Conservation (phyloP, 169 alveolate species). For the Pseudocohnilembus persalinus region DNA sequence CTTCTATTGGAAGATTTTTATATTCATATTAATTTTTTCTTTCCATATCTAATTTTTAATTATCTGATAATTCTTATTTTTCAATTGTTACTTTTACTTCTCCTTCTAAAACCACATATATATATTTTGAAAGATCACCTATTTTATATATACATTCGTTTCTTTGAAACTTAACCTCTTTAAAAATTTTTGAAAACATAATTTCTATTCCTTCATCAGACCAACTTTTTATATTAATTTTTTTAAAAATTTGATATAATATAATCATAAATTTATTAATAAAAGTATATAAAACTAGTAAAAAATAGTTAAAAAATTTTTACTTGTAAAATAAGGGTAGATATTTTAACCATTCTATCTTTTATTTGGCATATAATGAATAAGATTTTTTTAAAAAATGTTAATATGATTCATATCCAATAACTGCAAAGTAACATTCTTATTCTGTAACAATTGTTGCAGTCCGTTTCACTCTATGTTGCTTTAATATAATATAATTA, state of each 20-base stretch:
- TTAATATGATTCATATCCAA: background rate
- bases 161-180: background rate
- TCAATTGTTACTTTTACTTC: too few species aligned
- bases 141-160: background rate
- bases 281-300: background rate
- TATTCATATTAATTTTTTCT: too few species aligned
- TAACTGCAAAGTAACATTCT: background rate
- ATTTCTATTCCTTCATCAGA: background rate
- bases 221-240: background rate
- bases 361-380: too few species aligned
- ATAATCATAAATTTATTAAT: too few species aligned
- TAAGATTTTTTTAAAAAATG: background rate
- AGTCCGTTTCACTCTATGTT: background rate
- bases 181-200: too few species aligned
- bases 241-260: too few species aligned
- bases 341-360: background rate
- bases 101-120: background rate
- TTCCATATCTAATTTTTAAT: too few species aligned
- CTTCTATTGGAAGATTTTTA: too few species aligned
- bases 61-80: too few species aligned
- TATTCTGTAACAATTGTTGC: background rate
- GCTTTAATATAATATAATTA: background rate
- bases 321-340: background rate
- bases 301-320: too few species aligned
- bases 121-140: background rate